These are phyloP conservation scores for Glycine soja DNA, from an alignment of 306 rosid species.

Conservation along the genomic window DNA sequence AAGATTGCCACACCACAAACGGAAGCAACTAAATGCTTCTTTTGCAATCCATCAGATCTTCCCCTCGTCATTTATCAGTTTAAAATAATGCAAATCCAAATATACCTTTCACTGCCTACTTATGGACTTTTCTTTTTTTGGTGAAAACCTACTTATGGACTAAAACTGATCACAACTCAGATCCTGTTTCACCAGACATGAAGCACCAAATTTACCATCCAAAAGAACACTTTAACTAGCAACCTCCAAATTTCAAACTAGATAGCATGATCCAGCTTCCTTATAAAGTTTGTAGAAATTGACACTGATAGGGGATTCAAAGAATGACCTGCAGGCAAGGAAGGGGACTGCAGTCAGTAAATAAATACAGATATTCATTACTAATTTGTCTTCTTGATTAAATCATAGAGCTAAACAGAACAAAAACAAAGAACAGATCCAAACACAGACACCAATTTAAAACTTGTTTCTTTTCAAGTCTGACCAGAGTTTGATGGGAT, in stretches of 20 bases:
- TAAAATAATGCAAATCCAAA: slow-evolving; percentile 26
- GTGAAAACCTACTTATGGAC: slow-evolving; percentile 9
- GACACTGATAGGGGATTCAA: slow-evolving; percentile 25
- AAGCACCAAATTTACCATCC: slow-evolving; percentile 38
- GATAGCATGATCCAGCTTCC: slow-evolving; percentile 21
- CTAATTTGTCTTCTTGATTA: neutral
- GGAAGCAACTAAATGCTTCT: slow-evolving; percentile 58
- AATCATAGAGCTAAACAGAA: slow-evolving; percentile 27
- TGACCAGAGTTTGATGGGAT: slow-evolving; percentile 10
- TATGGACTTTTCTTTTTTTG: too few relatives aligned
- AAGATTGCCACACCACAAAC: slow-evolving; percentile 45
- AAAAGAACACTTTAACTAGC: slow-evolving; percentile 31
- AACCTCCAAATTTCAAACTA: slow-evolving; percentile 19
- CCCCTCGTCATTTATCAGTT: slow-evolving; percentile 57
- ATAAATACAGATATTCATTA: slow-evolving; percentile 13
- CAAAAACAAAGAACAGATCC: slow-evolving; percentile 10
- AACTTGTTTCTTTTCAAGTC: slow-evolving; percentile 3
- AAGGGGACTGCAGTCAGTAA: slow-evolving; percentile 32
- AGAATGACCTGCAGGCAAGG: slow-evolving; percentile 39
- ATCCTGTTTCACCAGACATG: slow-evolving; percentile 44
- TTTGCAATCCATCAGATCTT: slow-evolving; percentile 55
- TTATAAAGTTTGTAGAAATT: slow-evolving; percentile 1
- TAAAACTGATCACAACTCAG: slow-evolving; percentile 39
- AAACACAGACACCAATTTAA: slow-evolving; percentile 15
- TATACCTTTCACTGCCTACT: slow-evolving; percentile 2